phyloP scores from a whole-genome alignment of 2,329 filamentous ascomycete species.

The Dactylonectria estremocensis region DNA sequence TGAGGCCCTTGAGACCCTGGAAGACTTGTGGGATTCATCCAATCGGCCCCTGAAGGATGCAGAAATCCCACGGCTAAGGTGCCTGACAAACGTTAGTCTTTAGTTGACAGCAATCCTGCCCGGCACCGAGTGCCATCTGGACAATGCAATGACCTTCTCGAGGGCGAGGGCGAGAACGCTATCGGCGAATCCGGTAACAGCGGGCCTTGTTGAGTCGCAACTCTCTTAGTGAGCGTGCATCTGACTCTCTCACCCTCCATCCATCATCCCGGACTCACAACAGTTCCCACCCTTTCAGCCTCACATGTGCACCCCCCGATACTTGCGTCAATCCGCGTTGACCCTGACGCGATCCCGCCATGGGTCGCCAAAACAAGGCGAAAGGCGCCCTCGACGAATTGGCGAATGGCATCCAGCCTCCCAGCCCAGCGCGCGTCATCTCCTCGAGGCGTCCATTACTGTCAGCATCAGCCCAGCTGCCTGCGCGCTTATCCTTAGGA shows the following conservation, averaged over 20 bases:
- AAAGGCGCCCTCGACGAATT: background rate
- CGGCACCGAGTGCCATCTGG: background rate
- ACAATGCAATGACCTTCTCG: too few species aligned
- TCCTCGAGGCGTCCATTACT: background rate
- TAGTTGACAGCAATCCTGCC: background rate
- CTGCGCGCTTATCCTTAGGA: background rate
- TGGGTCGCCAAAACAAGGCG: slow-evolving; percentile 20
- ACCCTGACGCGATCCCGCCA: slow-evolving; percentile 2
- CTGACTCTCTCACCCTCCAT: slow-evolving; percentile 11
- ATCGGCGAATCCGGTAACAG: slow-evolving; percentile 2
- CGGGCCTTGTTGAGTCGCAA: background rate
- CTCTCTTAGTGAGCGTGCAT: background rate
- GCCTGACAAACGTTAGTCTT: background rate
- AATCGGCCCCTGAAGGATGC: background rate
- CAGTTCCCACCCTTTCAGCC: slow-evolving; percentile 3
- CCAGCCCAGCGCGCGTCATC: background rate
- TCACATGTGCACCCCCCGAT: background rate
- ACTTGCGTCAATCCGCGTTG: background rate
- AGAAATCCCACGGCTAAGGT: background rate
- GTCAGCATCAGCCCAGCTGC: slow-evolving; percentile 1
- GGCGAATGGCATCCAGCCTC: background rate
- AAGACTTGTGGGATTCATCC: background rate
- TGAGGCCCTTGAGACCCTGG: background rate
- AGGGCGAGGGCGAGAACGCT: background rate
- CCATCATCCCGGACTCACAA: too few species aligned